A percentile compares a stretch with the other conserved stretches of the same genome.
Evolutionary conservation across 179 eudicot species (phyloP).

Genomic region (Beta macrorhiza): DNA sequence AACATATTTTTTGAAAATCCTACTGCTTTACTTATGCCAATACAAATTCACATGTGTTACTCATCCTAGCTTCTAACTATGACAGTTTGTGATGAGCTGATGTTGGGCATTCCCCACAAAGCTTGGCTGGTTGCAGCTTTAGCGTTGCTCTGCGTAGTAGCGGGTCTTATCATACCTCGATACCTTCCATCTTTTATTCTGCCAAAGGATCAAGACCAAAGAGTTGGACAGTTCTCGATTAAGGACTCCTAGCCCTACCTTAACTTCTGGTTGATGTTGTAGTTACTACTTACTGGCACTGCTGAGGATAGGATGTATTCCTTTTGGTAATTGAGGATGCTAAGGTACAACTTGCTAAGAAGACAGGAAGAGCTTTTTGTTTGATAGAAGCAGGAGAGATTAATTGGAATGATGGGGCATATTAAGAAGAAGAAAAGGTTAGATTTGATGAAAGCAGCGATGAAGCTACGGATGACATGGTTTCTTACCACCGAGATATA

Average conservation of each 20-base stretch:
- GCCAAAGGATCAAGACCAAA: constrained; percentile 36
- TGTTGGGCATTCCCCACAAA: constrained; percentile 67
- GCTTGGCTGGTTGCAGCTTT: constrained; percentile 76
- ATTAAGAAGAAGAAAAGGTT: not conserved
- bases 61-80: constrained; percentile 10
- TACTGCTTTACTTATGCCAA: not conserved
- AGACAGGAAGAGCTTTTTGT: not conserved
- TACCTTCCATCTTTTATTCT: constrained; percentile 61
- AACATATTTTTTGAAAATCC: not conserved
- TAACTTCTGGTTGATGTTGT: not conserved
- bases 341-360: not conserved
- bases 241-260: constrained; percentile 41
- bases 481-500: not conserved
- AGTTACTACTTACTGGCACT: not conserved
- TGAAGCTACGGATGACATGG: not conserved
- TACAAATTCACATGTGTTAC: not conserved
- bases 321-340: not conserved
- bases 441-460: not conserved
- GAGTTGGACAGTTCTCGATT: constrained; percentile 23
- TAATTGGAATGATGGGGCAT: not conserved
- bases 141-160: constrained; percentile 53
- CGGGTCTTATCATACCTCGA: constrained; percentile 51
- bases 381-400: not conserved
- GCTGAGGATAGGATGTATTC: not conserved
- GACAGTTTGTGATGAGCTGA: constrained; percentile 84